Evolutionary conservation across 352 stramenopile species (phyloP).

Genomic region (Plasmopara muralis): DNA sequence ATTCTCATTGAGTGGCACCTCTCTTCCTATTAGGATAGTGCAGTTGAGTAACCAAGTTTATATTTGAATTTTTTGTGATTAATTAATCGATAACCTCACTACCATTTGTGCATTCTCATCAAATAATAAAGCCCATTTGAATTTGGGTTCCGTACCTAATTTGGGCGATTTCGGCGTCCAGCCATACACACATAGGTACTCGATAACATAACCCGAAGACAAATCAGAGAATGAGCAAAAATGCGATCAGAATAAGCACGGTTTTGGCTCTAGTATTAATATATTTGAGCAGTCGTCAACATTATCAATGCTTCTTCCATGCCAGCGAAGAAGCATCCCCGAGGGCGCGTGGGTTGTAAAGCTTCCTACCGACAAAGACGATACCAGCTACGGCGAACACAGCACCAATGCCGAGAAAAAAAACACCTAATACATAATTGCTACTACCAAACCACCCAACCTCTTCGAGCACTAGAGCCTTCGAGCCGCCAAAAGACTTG

Average conservation of each 20-base stretch:
- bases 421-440: conserved; percentile 45
- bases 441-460: conserved; percentile 61
- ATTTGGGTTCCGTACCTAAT: too few species aligned
- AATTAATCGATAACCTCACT: not conserved
- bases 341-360: conserved; percentile 38
- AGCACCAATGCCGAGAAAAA: conserved; percentile 49
- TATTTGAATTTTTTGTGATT: not conserved
- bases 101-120: not conserved
- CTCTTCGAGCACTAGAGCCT: conserved; percentile 61
- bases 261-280: too few species aligned
- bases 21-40: too few species aligned
- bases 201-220: too few species aligned
- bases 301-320: conserved; percentile 44
- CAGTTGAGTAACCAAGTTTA: not conserved
- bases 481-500: conserved; percentile 50
- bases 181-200: too few species aligned
- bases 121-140: too few species aligned
- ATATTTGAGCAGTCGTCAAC: too few species aligned
- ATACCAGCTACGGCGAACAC: conserved; percentile 44
- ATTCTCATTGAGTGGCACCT: too few species aligned
- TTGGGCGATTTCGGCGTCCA: too few species aligned
- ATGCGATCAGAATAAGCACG: too few species aligned
- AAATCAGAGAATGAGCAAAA: too few species aligned
- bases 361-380: conserved; percentile 42
- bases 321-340: conserved; percentile 42